Evolutionary conservation across 2,329 filamentous ascomycete genomes (phyloP).

Genomic region (Lasiodiplodia gonubiensis): DNA sequence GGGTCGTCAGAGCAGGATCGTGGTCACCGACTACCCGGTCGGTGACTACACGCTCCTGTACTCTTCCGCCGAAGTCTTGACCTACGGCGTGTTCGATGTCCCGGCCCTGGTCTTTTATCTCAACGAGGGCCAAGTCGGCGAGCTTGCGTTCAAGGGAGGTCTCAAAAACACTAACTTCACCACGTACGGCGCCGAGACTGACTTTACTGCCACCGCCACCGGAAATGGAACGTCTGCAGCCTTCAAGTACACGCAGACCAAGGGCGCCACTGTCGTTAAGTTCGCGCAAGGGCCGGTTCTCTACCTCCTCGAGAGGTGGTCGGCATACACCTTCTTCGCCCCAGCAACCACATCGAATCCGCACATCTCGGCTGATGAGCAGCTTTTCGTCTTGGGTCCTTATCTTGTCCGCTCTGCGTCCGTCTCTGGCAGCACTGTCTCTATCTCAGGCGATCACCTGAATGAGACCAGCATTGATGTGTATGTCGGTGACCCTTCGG

Average conservation of each 20-base stretch:
- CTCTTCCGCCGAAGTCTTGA: conserved; percentile 58
- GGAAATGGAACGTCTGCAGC: conserved; percentile 43
- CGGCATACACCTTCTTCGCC: conserved; percentile 48
- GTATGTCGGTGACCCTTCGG: conserved; percentile 38
- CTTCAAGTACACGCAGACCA: conserved; percentile 36
- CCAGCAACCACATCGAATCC: conserved; percentile 48
- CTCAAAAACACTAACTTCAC: conserved; percentile 48
- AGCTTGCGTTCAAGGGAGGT: conserved; percentile 47
- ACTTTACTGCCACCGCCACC: conserved; percentile 52
- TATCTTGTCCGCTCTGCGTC: conserved; percentile 47
- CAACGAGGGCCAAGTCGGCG: conserved; percentile 47
- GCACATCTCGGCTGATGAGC: conserved; percentile 43
- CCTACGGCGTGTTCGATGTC: conserved; percentile 46
- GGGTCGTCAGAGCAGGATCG: conserved; percentile 66
- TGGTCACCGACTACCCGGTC: conserved; percentile 65
- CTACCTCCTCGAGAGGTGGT: conserved; percentile 43
- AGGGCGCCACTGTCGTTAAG: conserved; percentile 42
- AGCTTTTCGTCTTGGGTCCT: conserved; percentile 49
- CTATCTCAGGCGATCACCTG: conserved; percentile 44
- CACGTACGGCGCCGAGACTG: conserved; percentile 46
- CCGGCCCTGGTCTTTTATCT: conserved; percentile 50
- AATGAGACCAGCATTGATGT: conserved; percentile 46
- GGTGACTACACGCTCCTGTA: conserved; percentile 60
- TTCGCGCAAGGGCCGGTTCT: conserved; percentile 47
- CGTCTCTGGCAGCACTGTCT: conserved; percentile 35